Percentiles rank a stretch among this genome's conserved stretches.
phyloP scores from a whole-genome alignment of 768 basidiomycete species.

The Suillus hirtellus region DNA sequence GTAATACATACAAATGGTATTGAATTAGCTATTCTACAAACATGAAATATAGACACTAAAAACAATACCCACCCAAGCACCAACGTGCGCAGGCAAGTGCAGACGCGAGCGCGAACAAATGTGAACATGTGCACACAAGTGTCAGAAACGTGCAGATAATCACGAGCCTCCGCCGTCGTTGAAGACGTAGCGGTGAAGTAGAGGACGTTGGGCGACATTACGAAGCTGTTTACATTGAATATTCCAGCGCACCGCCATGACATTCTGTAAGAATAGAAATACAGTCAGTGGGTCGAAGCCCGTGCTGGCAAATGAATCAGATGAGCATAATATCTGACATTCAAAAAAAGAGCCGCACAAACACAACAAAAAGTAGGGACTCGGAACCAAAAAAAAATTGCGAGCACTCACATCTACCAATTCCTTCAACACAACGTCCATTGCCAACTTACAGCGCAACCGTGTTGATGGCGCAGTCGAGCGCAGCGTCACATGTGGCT shows the following conservation, averaged over 20 bases:
- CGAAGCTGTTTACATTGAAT: background rate
- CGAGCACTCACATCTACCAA: constrained; percentile 72
- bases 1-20: too few relatives aligned
- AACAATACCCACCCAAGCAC: too few relatives aligned
- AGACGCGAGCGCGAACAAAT: background rate
- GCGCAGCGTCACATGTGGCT: constrained; percentile 39
- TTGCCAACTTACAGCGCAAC: constrained; percentile 61
- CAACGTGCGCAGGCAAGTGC: background rate
- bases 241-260: constrained; percentile 67
- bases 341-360: constrained; percentile 1
- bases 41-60: too few relatives aligned
- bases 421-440: constrained; percentile 60
- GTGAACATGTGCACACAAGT: background rate
- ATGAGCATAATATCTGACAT: background rate
- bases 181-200: background rate
- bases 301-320: background rate
- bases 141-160: background rate
- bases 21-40: too few relatives aligned
- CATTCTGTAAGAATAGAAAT: constrained; percentile 44
- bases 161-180: background rate
- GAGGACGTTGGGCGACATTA: background rate
- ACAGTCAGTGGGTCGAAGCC: constrained; percentile 5
- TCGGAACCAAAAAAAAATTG: background rate
- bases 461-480: constrained; percentile 59
- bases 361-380: background rate